phyloP scores from a whole-genome alignment of 768 basidiomycete species.

The Tricholoma sp. region DNA sequence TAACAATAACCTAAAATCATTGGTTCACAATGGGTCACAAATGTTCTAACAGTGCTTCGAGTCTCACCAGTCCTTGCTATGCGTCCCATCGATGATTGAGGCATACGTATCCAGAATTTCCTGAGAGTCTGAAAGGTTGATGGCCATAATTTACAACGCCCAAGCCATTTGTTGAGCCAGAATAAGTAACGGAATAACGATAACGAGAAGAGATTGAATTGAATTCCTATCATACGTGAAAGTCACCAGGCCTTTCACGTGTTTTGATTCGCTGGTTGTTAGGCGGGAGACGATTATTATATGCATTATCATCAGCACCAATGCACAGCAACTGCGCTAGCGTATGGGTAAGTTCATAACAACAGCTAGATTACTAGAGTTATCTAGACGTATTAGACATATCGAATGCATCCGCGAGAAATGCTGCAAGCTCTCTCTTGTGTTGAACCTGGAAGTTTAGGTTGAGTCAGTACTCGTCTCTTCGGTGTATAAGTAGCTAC shows the following conservation, averaged over 20 bases:
- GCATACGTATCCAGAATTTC: slow-evolving; percentile 26
- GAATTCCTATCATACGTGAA: too few species aligned
- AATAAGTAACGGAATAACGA: neutral
- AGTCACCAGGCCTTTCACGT: too few species aligned
- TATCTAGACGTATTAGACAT: slow-evolving; percentile 7
- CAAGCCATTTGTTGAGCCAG: neutral
- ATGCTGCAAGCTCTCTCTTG: slow-evolving; percentile 86
- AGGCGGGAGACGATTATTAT: too few species aligned
- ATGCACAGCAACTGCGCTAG: too few species aligned
- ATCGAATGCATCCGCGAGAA: slow-evolving; percentile 60
- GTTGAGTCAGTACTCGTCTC: slow-evolving; percentile 12
- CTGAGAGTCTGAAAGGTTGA: slow-evolving; percentile 20
- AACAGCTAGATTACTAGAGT: neutral
- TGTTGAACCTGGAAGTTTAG: slow-evolving; percentile 56
- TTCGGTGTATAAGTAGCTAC: neutral
- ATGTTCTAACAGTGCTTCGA: neutral
- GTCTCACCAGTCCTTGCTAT: slow-evolving; percentile 23
- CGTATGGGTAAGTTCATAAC: neutral
- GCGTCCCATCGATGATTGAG: slow-evolving; percentile 20
- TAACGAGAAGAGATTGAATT: neutral
- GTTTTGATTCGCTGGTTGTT: too few species aligned
- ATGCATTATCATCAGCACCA: too few species aligned
- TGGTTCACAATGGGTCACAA: neutral
- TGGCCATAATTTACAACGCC: slow-evolving; percentile 18
- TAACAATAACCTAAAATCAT: slow-evolving; percentile 13